phyloP scores from a whole-genome alignment of 768 basidiomycete species.

The Chlorophyllum brunneum region DNA sequence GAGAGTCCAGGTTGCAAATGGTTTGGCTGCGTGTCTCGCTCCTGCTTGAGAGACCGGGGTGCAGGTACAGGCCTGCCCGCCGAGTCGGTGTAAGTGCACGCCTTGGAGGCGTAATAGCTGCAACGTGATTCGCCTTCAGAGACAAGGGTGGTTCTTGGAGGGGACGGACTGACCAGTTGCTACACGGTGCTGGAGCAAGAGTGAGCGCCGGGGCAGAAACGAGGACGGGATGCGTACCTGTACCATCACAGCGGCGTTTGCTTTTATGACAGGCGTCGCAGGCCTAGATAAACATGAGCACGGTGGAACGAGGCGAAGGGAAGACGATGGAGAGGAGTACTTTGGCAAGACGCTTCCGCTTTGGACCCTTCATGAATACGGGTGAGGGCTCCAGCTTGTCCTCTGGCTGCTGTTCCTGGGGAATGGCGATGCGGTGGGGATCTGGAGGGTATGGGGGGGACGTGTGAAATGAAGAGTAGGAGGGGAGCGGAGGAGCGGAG shows the following conservation, averaged over 20 bases:
- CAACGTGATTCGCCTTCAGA: slow-evolving; percentile 15
- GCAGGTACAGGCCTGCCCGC: slow-evolving; percentile 79
- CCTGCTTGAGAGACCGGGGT: slow-evolving; percentile 48
- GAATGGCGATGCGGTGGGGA: slow-evolving; percentile 7
- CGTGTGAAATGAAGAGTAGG: slow-evolving; percentile 21
- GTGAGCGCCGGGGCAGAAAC: slow-evolving; percentile 13
- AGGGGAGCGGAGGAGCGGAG: slow-evolving; percentile 9
- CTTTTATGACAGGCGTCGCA: slow-evolving; percentile 85
- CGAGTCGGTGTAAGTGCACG: slow-evolving; percentile 78
- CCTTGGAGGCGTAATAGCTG: slow-evolving; percentile 79
- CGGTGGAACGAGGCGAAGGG: slow-evolving; percentile 2
- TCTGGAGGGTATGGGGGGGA: slow-evolving; percentile 13
- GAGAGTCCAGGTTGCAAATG: slow-evolving; percentile 12
- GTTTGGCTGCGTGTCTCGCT: slow-evolving; percentile 12
- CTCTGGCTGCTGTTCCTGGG: slow-evolving; percentile 20
- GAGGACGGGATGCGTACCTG: slow-evolving; percentile 43
- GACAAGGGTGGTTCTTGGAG: slow-evolving; percentile 2
- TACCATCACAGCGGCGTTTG: slow-evolving; percentile 82
- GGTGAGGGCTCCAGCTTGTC: slow-evolving; percentile 27
- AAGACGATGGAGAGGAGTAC: slow-evolving; percentile 20
- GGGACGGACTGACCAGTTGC: slow-evolving; percentile 60
- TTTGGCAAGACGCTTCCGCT: slow-evolving; percentile 55
- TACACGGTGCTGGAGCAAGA: slow-evolving; percentile 59
- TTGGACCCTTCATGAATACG: slow-evolving; percentile 41
- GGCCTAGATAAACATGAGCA: slow-evolving; percentile 33